phyloP scores from a whole-genome alignment of 805 yeast species.

The Zygoascus ofunaensis region DNA sequence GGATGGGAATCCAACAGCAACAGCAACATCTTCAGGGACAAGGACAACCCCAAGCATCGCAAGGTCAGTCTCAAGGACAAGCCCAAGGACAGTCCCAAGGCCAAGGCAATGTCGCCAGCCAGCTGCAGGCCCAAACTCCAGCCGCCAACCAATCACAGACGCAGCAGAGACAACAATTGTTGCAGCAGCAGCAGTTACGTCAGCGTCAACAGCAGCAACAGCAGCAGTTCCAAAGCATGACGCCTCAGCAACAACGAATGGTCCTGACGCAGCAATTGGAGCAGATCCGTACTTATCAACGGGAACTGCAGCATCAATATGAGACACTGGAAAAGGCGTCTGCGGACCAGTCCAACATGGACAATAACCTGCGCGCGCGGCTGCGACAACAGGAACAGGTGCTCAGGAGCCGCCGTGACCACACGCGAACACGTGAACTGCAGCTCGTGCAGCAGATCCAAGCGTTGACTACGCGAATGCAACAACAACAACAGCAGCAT shows the following conservation, averaged over 20 bases:
- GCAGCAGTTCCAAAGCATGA: constrained; percentile 10
- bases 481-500: constrained; percentile 13
- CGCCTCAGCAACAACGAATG: constrained; percentile 4
- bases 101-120: constrained; percentile 5
- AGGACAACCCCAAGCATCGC: background rate
- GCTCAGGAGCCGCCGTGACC: constrained; percentile 17
- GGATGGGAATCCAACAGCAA: constrained; percentile 14
- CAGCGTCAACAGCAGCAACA: constrained; percentile 13
- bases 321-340: constrained; percentile 12
- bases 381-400: constrained; percentile 18
- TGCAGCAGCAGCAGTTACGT: constrained; percentile 14
- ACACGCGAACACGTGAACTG: constrained; percentile 15
- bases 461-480: constrained; percentile 2
- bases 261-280: constrained; percentile 12
- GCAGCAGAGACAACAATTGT: constrained; percentile 7
- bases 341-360: constrained; percentile 15
- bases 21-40: constrained; percentile 9
- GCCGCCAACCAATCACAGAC: constrained; percentile 1
- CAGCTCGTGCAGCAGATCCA: constrained; percentile 16
- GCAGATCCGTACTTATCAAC: constrained; percentile 14
- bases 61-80: background rate
- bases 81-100: background rate
- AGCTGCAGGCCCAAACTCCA: constrained; percentile 10
- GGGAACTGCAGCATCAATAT: constrained; percentile 13
- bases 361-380: constrained; percentile 12